Evolutionary conservation across 495 filamentous ascomycete genomes (phyloP), one percentile per base, ranked within the genome.

Genomic region (Hypoxylon cercidicola): DNA sequence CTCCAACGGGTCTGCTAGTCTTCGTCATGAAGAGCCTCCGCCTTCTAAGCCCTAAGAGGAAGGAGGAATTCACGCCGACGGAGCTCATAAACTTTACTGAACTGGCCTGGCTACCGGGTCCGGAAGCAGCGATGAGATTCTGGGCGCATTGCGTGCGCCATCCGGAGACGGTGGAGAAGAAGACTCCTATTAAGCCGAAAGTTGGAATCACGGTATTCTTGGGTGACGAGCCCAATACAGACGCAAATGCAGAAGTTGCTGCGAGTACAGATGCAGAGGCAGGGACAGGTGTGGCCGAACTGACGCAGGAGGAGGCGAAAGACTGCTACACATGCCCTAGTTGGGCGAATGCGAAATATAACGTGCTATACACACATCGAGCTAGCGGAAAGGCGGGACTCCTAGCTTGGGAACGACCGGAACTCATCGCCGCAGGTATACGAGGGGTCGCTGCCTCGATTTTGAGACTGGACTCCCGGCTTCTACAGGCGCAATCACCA

Each of bases 61-160:
- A 55, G 19, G 74, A 73, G 48, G 68, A 63, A 39, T 74, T 83
- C 34, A 73, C 70, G 6, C 60, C 74, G 13, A 70, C 74, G 28
- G 75, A 83, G 60, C 62, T 85, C 18, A 73, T 85, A 44, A 79
- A 77, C 20, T 37, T 83, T 32, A 74, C 80, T 1, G 71, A 79
- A 44, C 60, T 84, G 8, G 72, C 78, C 7, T 85, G 82, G 82
- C 51, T 85, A 4, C 81, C 81, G 1, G 81, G 81, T 4, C 81
- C 81, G 19, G 82, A 85, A 60, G 66, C 71, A 9, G 74, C 72
- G 3, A 64, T 81, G 71, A 71, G 81, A 47, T 83, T 79, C 48
- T 81, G 78, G 81, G 72, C 75, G 9, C 61, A 73, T 43, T 76
- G 74, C n/a, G 69, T 69, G 18, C 62, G 49, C 21, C 73, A 79